Base-by-base conservation (phyloP, 352 stramenopile genomes). In the Globisporangium middletonii region DNA sequence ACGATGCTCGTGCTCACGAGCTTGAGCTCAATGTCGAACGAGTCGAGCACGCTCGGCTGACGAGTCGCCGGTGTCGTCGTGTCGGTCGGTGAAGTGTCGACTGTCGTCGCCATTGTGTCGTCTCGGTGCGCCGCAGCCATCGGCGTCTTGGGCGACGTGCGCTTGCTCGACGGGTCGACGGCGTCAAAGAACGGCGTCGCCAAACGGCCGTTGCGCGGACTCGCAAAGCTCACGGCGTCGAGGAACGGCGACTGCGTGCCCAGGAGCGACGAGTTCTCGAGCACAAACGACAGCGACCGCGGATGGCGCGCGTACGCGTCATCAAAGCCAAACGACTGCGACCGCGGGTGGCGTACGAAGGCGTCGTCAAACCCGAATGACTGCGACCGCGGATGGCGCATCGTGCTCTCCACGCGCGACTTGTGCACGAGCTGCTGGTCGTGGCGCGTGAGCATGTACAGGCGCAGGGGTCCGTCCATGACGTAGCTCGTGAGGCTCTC, bases 141-240 rank as follows among this genome's bases (percentile, higher is more conserved):
- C n/a, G 43, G 27, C 7, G 30, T 4, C n/a, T 51, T 35, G 1
- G 50, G 50, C 49, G 35, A 19, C 37, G 38, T n/a, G n/a, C 23
- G 33, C 47, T 60, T 52, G 28, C 12, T 79, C 27, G 59, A 70
- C 9, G 59, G 58, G 60, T 86, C 73, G 12, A 87, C 55, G 35
- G 79, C 75, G 62, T 89, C 79, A 51, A 89, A 89, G 59, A 88
- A 89, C 28, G 77, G 77, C 13, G 79, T 88, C 33, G 63, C 64
- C 46, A 44, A 64, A 50, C 71, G 62, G 15, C 28, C 26, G 19
- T 27, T 3, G 4, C 19, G 61, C 12, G 61, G 61, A 52, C 61
- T 67, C 44, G 57, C 30, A 27, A 64, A 64, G 44, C 55, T 55
- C 8, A 11, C 19, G 3, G 56, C 30, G 30, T 64, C 57, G 3